Conservation (phyloP, 768 basidiomycete species). For the Termitomyces bulborhizus region DNA sequence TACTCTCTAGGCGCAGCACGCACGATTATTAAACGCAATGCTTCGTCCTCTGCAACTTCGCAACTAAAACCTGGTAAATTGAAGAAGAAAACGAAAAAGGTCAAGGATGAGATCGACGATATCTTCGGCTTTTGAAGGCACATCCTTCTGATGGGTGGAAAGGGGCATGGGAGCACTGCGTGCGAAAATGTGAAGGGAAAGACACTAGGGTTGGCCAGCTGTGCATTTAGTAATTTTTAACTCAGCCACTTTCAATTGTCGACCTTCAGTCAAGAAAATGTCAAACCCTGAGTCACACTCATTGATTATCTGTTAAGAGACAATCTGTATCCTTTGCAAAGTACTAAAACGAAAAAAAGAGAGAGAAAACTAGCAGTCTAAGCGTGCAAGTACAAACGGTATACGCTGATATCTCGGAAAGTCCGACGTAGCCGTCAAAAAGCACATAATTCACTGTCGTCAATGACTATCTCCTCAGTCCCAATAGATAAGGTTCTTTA, state of each 20-base stretch:
- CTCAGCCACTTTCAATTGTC: not conserved
- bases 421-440: too few relatives aligned
- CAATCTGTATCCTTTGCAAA: constrained; percentile 5
- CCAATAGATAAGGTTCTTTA: constrained; percentile 21
- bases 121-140: constrained; percentile 45
- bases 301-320: too few relatives aligned
- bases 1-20: not conserved
- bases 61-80: not conserved
- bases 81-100: constrained; percentile 34
- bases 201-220: too few relatives aligned
- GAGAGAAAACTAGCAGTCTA: constrained; percentile 19
- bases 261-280: too few relatives aligned
- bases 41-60: not conserved
- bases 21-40: constrained; percentile 4
- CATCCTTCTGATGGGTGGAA: too few relatives aligned
- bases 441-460: constrained; percentile 14
- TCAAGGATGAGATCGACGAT: constrained; percentile 60
- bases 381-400: constrained; percentile 15
- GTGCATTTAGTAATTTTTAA: too few relatives aligned
- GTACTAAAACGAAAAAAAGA: constrained; percentile 14
- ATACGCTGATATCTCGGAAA: constrained; percentile 25
- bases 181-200: too few relatives aligned
- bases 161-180: too few relatives aligned
- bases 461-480: constrained; percentile 4
- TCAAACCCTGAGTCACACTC: too few relatives aligned